Evolutionary conservation across 2,329 filamentous ascomycete genomes (phyloP), one percentile per base, ranked within the genome.

Genomic region (Sporothrix protearum): DNA sequence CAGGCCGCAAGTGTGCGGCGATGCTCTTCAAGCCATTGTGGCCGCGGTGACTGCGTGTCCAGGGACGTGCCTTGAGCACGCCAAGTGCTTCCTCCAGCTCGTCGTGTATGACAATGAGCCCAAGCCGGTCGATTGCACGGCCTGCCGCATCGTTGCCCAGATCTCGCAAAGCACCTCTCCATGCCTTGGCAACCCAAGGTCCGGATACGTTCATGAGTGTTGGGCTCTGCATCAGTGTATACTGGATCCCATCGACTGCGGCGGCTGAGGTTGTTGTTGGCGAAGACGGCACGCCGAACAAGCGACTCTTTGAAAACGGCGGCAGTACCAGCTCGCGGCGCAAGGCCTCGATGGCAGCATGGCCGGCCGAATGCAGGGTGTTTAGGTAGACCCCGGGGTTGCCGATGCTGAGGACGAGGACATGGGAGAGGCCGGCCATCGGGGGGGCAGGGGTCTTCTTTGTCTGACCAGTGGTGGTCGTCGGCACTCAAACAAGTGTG

Each of bases 171-270:
- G 71, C 71, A 12, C 57, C 71, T 22, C 39, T 61, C 84, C 91
- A 94, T 1, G 90, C 89, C 2, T 84, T 83, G 3, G 87, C 83
- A 0, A 97, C 86, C 73, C 90, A 92, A 0, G 85, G 84, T 0
- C 96, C 96, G 1, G 89, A 92, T 4, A 91, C 82, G 79, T 98
- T 99, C 96, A 99, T 98, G 45, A 90, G 81, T 0, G 87, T 88
- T 0, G 91, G 88, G 42, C 89, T 93, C 79, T 96, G 90, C 81
- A 92, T 89, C 19, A 96, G 84, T 1, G 88, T 91, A 78, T 87
- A 89, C 49, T 85, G 87, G 2, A 79, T 74, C 2, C 83, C 85
- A 68, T 16, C 16, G 64, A 57, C 45, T 9, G 36, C 19, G 30
- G 59, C 42, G 14, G 53, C n/a, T 22, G 63, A 39, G n/a, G 81